A percentile compares a stretch with the other conserved stretches of the same genome.
phyloP scores from a whole-genome alignment of 768 basidiomycete genomes.

The Russula olivacea region DNA sequence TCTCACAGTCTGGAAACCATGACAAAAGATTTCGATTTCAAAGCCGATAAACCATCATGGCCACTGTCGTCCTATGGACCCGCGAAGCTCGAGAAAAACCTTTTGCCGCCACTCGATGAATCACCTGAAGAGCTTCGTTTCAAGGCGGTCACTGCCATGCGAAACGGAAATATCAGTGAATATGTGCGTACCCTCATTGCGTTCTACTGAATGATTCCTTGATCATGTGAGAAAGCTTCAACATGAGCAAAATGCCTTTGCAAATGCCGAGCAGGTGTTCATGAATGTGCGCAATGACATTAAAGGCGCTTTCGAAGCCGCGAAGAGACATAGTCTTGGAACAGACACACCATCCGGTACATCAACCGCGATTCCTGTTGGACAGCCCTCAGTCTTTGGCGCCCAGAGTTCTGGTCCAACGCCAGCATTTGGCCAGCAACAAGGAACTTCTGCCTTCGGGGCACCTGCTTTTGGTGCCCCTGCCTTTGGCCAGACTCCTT shows the following conservation, averaged over 20 bases:
- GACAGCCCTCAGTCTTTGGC: conserved; percentile 37
- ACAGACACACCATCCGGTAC: conserved; percentile 22
- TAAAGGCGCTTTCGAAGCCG: conserved; percentile 41
- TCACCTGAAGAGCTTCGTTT: conserved; percentile 72
- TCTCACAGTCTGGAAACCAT: conserved; percentile 51
- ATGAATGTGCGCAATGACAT: conserved; percentile 40
- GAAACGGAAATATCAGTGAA: conserved; percentile 48
- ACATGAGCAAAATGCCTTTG: conserved; percentile 51
- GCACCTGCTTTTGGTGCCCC: conserved; percentile 27
- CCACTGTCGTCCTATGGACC: conserved; percentile 75
- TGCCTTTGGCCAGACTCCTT: conserved; percentile 29
- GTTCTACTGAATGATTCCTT: conserved; percentile 3
- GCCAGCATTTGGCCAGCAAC: conserved; percentile 26
- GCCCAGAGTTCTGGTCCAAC: conserved; percentile 4
- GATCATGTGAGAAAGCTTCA: conserved; percentile 33
- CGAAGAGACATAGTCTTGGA: conserved; percentile 38
- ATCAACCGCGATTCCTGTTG: conserved; percentile 26
- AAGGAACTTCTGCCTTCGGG: conserved; percentile 38
- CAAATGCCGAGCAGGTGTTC: conserved; percentile 45
- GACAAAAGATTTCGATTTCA: conserved; percentile 43
- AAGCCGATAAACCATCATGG: conserved; percentile 64
- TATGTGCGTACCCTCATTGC: conserved; percentile 47
- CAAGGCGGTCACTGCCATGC: conserved; percentile 49
- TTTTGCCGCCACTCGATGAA: conserved; percentile 60
- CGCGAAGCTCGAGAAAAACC: conserved; percentile 60